These are phyloP conservation scores for Pueraria montana DNA, from an alignment of 306 rosid genomes.

Conservation along the genomic window DNA sequence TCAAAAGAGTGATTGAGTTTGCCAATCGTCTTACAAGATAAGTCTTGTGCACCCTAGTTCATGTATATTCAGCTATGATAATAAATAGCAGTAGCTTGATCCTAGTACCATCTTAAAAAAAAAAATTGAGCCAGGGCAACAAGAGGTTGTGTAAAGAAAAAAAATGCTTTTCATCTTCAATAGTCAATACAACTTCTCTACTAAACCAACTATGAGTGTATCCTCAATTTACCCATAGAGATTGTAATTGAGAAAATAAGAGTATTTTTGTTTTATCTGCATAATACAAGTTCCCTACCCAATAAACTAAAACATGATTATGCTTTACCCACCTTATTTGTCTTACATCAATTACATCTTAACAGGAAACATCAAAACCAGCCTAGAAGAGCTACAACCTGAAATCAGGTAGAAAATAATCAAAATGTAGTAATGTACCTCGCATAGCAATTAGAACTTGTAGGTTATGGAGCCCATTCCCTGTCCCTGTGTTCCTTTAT, in stretches of 20 bases:
- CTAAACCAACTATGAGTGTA: slow-evolving; percentile 7
- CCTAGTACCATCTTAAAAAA: slow-evolving; percentile 13
- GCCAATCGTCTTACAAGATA: slow-evolving; percentile 9
- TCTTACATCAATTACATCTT: slow-evolving; percentile 22
- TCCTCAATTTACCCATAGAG: slow-evolving; percentile 13
- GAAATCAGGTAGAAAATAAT: slow-evolving; percentile 21
- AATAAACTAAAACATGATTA: slow-evolving; percentile 33
- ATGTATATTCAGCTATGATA: neutral
- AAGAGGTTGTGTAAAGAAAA: slow-evolving; percentile 33
- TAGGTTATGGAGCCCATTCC: slow-evolving; percentile 83
- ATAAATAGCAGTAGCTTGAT: slow-evolving; percentile 36
- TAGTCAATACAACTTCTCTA: slow-evolving; percentile 38
- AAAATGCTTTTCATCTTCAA: neutral
- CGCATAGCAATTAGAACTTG: slow-evolving; percentile 88
- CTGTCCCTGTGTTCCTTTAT: slow-evolving; percentile 83
- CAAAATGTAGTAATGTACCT: slow-evolving; percentile 41
- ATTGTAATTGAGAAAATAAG: slow-evolving; percentile 25
- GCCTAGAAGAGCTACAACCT: slow-evolving; percentile 4
- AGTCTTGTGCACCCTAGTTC: slow-evolving; percentile 25
- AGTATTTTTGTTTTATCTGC: neutral
- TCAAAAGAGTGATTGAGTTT: slow-evolving; percentile 39
- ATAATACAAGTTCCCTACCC: slow-evolving; percentile 7
- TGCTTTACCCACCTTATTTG: slow-evolving; percentile 1
- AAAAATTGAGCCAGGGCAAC: no score
- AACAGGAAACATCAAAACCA: slow-evolving; percentile 30